These are phyloP conservation scores for Murraya koenigii DNA, from an alignment of 345 rosid species.

Conservation along the genomic window DNA sequence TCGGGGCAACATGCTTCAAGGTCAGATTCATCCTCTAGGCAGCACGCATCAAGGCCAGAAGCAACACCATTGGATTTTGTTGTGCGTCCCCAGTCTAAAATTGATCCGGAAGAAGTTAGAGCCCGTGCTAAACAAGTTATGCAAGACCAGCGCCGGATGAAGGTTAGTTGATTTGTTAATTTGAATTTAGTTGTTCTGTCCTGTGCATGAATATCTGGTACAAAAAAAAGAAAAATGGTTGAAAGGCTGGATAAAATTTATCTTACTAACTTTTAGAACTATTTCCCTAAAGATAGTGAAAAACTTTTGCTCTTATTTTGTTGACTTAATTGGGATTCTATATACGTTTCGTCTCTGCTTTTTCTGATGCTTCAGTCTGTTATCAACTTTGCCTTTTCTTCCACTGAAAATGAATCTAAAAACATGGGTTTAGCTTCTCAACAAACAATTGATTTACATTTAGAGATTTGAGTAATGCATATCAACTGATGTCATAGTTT, in stretches of 20 bases:
- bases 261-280: background rate
- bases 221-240: background rate
- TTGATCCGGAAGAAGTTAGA: conserved; percentile 83
- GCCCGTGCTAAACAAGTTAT: conserved; percentile 80
- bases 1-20: conserved; percentile 59
- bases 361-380: background rate
- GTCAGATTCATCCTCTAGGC: conserved; percentile 67
- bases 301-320: background rate
- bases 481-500: background rate
- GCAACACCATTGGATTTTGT: conserved; percentile 90
- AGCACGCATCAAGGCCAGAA: conserved; percentile 84
- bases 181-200: background rate
- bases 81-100: conserved; percentile 94
- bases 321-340: background rate
- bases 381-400: background rate
- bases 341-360: background rate
- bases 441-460: background rate
- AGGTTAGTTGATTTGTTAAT: conserved; percentile 45
- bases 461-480: background rate
- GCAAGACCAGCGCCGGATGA: conserved; percentile 89
- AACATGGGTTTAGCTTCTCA: background rate
- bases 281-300: background rate
- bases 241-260: background rate
- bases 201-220: background rate
- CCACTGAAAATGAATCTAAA: background rate